Conservation (phyloP, 345 rosid species). For the Lumnitzera racemosa region DNA sequence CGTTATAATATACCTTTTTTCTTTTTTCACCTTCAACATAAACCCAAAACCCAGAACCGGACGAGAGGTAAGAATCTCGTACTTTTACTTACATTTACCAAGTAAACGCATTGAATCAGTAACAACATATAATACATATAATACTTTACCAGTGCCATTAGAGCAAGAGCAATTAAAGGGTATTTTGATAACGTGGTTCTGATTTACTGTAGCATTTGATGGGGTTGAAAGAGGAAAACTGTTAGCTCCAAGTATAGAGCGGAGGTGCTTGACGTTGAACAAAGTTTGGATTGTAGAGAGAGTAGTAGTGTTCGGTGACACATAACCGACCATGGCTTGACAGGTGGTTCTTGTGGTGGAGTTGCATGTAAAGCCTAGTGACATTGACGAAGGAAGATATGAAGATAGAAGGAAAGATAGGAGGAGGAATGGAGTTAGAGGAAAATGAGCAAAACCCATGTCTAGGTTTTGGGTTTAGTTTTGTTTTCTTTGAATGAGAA, state of each 20-base stretch:
- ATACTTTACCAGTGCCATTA: constrained; percentile 33
- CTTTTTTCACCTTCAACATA: no score
- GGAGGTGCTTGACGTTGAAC: constrained; percentile 31
- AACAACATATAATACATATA: no score
- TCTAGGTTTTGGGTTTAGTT: no score
- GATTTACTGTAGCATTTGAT: constrained; percentile 15
- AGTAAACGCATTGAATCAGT: no score
- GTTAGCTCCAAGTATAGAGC: constrained; percentile 43
- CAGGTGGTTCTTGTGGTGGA: constrained; percentile 15
- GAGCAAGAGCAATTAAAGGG: constrained; percentile 54
- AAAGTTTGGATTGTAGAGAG: constrained; percentile 27
- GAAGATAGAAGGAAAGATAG: not conserved
- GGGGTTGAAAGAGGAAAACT: constrained; percentile 24
- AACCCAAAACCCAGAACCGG: no score
- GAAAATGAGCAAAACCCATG: no score
- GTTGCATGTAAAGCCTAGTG: constrained; percentile 32
- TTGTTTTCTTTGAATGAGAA: no score
- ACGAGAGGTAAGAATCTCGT: no score
- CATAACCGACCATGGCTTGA: constrained; percentile 40
- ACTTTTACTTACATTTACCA: no score
- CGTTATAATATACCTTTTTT: no score
- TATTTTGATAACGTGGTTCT: constrained; percentile 1
- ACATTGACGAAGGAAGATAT: constrained; percentile 2
- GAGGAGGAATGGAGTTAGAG: no score
- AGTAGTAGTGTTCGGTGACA: constrained; percentile 35